phyloP scores from a whole-genome alignment of 2,329 filamentous ascomycete genomes.

The Fusarium euwallaceae region DNA sequence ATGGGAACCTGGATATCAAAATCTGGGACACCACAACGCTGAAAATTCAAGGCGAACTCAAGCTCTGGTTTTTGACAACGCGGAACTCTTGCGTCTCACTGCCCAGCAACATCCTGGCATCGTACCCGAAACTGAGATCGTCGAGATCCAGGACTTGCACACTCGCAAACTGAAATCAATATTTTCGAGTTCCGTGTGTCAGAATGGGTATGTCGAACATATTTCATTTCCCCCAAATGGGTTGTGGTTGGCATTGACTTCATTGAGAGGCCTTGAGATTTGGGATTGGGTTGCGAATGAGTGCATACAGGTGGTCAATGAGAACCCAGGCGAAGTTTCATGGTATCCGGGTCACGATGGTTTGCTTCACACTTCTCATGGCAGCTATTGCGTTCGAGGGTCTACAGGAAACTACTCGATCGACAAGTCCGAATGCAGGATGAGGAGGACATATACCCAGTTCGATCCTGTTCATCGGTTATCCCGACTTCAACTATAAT shows the following conservation, averaged over 20 bases:
- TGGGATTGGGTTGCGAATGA: neutral
- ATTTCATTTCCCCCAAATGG: neutral
- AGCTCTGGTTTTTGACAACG: neutral
- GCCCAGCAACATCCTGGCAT: neutral
- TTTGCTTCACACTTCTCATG: neutral
- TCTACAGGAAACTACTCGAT: neutral
- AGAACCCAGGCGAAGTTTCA: neutral
- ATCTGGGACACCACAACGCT: neutral
- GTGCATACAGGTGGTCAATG: neutral
- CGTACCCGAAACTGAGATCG: fast-evolving
- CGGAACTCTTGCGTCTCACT: neutral
- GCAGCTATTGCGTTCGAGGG: neutral
- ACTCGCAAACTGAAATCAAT: neutral
- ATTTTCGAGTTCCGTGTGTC: neutral
- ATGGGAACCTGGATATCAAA: neutral
- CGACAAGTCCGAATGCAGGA: too few relatives aligned
- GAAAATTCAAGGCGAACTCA: neutral
- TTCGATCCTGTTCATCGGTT: neutral
- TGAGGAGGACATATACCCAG: neutral
- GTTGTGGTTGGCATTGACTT: neutral
- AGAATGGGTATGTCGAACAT: neutral
- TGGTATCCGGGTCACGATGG: neutral
- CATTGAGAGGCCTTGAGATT: neutral
- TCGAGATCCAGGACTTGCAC: neutral
- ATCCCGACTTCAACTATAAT: too few relatives aligned